These are phyloP conservation scores for Panaeolus cyanescens DNA, from an alignment of 768 basidiomycete species.

Conservation along the genomic window DNA sequence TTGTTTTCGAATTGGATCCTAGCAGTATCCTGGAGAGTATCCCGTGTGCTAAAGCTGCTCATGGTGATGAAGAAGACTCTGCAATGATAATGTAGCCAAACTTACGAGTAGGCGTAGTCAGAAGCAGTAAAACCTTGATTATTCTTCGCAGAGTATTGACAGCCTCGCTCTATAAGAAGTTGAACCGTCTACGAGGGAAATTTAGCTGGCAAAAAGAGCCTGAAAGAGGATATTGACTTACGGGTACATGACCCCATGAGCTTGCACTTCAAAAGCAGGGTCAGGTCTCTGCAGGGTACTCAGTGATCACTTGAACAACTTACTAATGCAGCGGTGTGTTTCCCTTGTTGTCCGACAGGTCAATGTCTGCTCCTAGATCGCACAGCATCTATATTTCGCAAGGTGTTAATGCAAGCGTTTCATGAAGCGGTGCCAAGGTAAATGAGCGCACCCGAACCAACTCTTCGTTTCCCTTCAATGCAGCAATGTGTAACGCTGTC, in stretches of 20 bases:
- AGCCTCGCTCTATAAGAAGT: conserved; percentile 86
- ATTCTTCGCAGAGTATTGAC: conserved; percentile 80
- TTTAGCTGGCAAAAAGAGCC: conserved; percentile 3
- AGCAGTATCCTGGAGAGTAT: conserved; percentile 80
- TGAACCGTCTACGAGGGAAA: conserved; percentile 63
- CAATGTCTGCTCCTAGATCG: conserved; percentile 87
- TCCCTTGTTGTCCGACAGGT: conserved; percentile 88
- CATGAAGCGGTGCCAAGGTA: background rate
- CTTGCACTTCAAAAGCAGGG: conserved; percentile 60
- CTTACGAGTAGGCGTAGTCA: conserved; percentile 91
- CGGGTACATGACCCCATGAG: conserved; percentile 83
- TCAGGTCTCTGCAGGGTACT: background rate
- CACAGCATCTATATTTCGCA: conserved; percentile 72
- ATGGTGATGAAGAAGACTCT: conserved; percentile 1
- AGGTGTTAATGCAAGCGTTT: conserved; percentile 13
- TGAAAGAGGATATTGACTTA: conserved; percentile 36
- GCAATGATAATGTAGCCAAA: conserved; percentile 13
- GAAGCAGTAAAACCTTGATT: conserved; percentile 90
- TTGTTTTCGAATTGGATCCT: conserved; percentile 78
- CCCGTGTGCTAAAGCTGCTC: conserved; percentile 67
- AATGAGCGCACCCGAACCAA: conserved; percentile 71
- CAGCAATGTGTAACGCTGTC: conserved; percentile 87
- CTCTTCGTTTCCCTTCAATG: conserved; percentile 87
- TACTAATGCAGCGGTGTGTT: conserved; percentile 94
- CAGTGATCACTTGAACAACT: conserved; percentile 28